Base-by-base conservation (phyloP, 352 stramenopile genomes). In the Sclerospora graminicola region DNA sequence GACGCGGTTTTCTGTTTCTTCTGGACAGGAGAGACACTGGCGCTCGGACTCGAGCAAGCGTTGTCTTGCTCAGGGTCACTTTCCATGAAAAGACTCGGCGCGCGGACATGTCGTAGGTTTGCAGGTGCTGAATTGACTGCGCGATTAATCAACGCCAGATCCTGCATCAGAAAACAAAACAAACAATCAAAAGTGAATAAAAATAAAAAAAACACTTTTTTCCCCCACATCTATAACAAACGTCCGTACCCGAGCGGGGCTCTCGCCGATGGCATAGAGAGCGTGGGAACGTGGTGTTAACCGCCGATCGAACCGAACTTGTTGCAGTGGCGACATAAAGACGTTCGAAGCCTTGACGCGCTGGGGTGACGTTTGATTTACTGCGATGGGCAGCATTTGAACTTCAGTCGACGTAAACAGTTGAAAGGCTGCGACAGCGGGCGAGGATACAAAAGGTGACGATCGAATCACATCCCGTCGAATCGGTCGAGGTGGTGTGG, bases 221-320 rank as follows among this genome's bases (percentile, higher is more conserved):
- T n/a, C n/a, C n/a, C n/a, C n/a, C n/a, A n/a, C n/a, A n/a, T n/a
- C n/a, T n/a, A n/a, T n/a, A n/a, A 14, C 9, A 13, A 41, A 75
- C 73, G n/a, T n/a, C n/a, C n/a, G 41, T 71, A 92, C 81, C 44
- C 76, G 57, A 9, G 81, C 71, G 3, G 81, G 78, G 47, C 78
- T 90, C 39, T 93, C 81, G n/a, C 81, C 81, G 60, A 93, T 88
- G 0, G 81, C 81, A 36, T 93, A 93, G 40, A 93, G 54, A 16
- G 76, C 81, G 28, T 90, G 81, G 1, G 78, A 89, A 0, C 81
- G 73, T 9, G 78, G 81, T 0, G 80, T 91, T 33, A 89, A 57
- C 13, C 77, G 75, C 18, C 80, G 71, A 45, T 88, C 64, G 29
- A 88, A 58, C 13, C 77, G 68, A 8, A 78, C 66, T 45, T 89